Percentiles rank a stretch among this genome's conserved stretches.
Evolutionary conservation across 331 rosid species (phyloP).

Genomic region (Pyracantha coccinea): DNA sequence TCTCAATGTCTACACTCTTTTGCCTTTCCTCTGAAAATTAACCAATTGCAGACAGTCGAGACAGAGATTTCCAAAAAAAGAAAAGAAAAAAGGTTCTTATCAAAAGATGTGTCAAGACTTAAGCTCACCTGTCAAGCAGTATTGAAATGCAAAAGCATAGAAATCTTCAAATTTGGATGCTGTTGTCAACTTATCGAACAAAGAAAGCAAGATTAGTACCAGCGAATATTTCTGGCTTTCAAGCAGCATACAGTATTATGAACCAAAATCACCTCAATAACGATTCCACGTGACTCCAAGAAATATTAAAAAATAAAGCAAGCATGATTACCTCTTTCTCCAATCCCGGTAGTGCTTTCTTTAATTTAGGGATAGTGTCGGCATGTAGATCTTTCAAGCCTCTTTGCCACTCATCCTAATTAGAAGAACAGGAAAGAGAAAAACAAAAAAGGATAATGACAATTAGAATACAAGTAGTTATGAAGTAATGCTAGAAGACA

Average conservation of each 20-base stretch:
- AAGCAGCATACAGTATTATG: background rate
- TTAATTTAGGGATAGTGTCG: slow-evolving; percentile 37
- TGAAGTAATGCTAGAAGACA: background rate
- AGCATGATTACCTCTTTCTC: slow-evolving; percentile 43
- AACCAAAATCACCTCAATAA: background rate
- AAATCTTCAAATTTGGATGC: slow-evolving; percentile 48
- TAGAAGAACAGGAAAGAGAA: background rate
- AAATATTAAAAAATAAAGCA: background rate
- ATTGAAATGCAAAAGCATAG: slow-evolving; percentile 48
- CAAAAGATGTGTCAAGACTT: background rate
- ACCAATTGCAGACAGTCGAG: slow-evolving; percentile 9
- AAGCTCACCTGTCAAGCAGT: slow-evolving; percentile 51
- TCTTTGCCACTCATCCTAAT: slow-evolving; percentile 71
- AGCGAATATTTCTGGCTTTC: background rate
- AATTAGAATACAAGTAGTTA: background rate
- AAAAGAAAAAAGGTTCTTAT: background rate
- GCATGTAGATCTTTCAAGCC: slow-evolving; percentile 50
- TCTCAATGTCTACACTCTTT: slow-evolving; percentile 68
- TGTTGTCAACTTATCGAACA: slow-evolving; percentile 27
- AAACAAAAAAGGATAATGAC: background rate
- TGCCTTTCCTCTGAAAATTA: slow-evolving; percentile 61
- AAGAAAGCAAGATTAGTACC: slow-evolving; percentile 11
- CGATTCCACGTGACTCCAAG: background rate
- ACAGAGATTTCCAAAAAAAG: slow-evolving; percentile 2
- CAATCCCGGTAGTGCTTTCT: slow-evolving; percentile 37